These are phyloP conservation scores for Thraustochytrium sp. DNA, from an alignment of 352 stramenopile species.

Conservation along the genomic window DNA sequence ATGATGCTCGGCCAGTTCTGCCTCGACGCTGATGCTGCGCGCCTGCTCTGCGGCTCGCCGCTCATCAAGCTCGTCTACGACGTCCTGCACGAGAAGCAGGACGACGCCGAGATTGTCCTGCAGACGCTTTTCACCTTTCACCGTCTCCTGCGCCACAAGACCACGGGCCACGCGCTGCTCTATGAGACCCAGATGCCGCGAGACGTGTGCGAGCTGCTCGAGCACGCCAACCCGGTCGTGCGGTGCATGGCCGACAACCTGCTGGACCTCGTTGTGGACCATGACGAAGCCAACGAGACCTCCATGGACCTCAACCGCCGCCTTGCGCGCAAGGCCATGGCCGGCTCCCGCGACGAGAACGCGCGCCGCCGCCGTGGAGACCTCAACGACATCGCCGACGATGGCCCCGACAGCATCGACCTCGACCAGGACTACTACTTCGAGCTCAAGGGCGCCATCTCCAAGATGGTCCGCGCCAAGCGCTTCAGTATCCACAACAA, in stretches of 20 bases:
- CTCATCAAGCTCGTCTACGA: slow-evolving; percentile 35
- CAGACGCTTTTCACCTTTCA: slow-evolving; percentile 59
- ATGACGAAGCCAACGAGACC: slow-evolving; percentile 52
- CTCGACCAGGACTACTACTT: slow-evolving; percentile 51
- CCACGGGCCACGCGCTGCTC: slow-evolving; percentile 48
- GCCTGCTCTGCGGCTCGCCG: slow-evolving; percentile 63
- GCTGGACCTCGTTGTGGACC: slow-evolving; percentile 48
- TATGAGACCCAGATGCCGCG: slow-evolving; percentile 46
- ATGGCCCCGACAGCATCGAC: slow-evolving; percentile 53
- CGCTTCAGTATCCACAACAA: slow-evolving; percentile 55
- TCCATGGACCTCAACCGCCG: slow-evolving; percentile 50
- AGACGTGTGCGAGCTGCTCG: slow-evolving; percentile 46
- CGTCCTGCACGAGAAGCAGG: slow-evolving; percentile 48
- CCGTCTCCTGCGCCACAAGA: slow-evolving; percentile 53
- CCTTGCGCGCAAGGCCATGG: not conserved
- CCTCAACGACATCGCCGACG: not conserved
- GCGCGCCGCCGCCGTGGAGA: not conserved
- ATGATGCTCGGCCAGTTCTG: slow-evolving; percentile 59
- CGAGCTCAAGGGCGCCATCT: slow-evolving; percentile 48
- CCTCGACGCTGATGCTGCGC: slow-evolving; percentile 68
- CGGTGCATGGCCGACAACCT: slow-evolving; percentile 44
- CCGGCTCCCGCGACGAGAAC: not conserved
- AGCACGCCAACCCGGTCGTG: slow-evolving; percentile 3
- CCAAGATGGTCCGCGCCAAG: slow-evolving; percentile 47
- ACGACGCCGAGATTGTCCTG: slow-evolving; percentile 60